phyloP scores from a whole-genome alignment of 192 early-diverging fungal species.

The Spizellomyces punctatus region DNA sequence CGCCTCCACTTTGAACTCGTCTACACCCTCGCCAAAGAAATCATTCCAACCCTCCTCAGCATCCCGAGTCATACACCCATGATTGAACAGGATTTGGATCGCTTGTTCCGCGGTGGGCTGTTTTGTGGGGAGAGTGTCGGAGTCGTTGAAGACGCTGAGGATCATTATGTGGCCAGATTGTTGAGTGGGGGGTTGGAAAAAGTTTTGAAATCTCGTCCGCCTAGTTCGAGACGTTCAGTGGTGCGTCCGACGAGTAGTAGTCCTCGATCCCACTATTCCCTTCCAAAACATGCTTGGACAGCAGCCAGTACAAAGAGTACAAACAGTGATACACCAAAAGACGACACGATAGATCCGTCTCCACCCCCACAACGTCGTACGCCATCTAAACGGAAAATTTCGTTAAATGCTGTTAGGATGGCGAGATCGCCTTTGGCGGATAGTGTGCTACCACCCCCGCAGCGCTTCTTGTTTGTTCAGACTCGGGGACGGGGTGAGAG shows the following conservation, averaged over 20 bases:
- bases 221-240: too few species aligned
- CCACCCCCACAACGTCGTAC: too few species aligned
- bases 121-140: slow-evolving; percentile 23
- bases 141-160: background rate
- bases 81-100: slow-evolving; percentile 45
- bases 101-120: slow-evolving; percentile 48
- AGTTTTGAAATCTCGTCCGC: too few species aligned
- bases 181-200: too few species aligned
- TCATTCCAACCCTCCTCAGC: slow-evolving; percentile 25
- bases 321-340: too few species aligned
- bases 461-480: slow-evolving; percentile 54
- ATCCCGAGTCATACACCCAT: slow-evolving; percentile 27
- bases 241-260: too few species aligned
- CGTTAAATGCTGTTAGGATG: slow-evolving; percentile 51
- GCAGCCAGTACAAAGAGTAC: too few species aligned
- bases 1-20: slow-evolving; percentile 30
- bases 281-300: too few species aligned
- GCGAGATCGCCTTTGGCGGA: slow-evolving; percentile 53
- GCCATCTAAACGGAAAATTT: slow-evolving; percentile 36
- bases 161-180: too few species aligned
- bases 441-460: slow-evolving; percentile 50
- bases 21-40: slow-evolving; percentile 48
- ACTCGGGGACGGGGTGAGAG: slow-evolving; percentile 5
- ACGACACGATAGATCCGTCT: too few species aligned
- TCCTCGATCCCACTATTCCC: too few species aligned